Base-by-base conservation (phyloP, 441 rosid species). In the Corymbia calophylla region DNA sequence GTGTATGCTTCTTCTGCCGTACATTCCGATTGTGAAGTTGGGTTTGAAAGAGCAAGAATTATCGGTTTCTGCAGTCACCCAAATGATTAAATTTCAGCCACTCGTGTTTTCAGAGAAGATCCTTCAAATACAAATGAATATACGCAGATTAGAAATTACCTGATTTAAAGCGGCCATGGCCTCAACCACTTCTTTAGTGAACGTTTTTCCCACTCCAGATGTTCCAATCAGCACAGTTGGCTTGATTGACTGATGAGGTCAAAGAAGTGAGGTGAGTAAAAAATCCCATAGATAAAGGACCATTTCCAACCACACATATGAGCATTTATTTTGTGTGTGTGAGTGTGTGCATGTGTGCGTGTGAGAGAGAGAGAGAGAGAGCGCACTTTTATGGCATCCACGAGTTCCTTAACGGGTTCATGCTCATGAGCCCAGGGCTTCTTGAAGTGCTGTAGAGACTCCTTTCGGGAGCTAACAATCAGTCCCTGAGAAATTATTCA, bases 11-110 rank as follows among this genome's bases (percentile, higher is more conserved):
- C 94, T 93, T 98, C 97, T 53, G 99, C 99, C 29, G 99, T 96
- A 90, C 98, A 97, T 92, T 97, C 98, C 51, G 99, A 96, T 87
- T 96, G 99, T 54, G 99, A 98, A 88, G 99, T 96, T 39, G 99
- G 99, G 92, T 97, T 96, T 66, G 99, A 98, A 80, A 98, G 99
- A 91, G 99, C 70, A 58, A 97, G 95, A 91, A 97, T 95, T 70
- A 97, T 92, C 27, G 99, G 99, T 93, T 93, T 95, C 98, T 95
- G 97, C 94, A 94, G 17, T 60, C 89, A 92, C 86, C 39, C 80
- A 87, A 29, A 56, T 18, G 81, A 68, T 89, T 68, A 21, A 62
- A 47, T 54, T 53, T 27, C 82, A 81, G 87, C 87, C 47, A 64
- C 91, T 55, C 25, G 68, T 44, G 84, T 10, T 44, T 25, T 44